Evolutionary conservation across 441 rosid species (phyloP), one percentile per base, ranked within the genome.

Genomic region (Flueggea neowawraea): DNA sequence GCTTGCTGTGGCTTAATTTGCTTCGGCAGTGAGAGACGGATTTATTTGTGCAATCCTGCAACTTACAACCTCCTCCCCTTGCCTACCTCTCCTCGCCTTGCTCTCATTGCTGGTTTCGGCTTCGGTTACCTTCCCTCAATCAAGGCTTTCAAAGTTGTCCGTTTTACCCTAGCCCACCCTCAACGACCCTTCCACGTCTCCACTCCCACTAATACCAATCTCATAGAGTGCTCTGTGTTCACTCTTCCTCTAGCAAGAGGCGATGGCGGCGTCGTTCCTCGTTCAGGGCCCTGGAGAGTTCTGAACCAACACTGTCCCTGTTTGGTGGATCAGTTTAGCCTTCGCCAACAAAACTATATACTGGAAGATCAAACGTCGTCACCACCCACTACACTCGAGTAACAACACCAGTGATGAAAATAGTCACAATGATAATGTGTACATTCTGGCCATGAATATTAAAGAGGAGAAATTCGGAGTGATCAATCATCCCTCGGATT

Each of bases 311-410:
- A n/a, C 0, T 68, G 61, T 41, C 71, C 71, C 0, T 68, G 54
- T 58, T 14, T 41, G 3, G 66, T 61, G 39, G 60, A 52, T n/a
- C 31, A 57, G 58, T 56, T 63, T 12, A 9, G 68, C 55, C 31
- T 57, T 52, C 43, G 54, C 16, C 10, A 32, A 50, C 22, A 67
- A 57, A 31, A 50, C 16, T 4, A 56, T 68, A 11, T 51, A 50
- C 43, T 68, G 68, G 68, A 69, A 63, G 60, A 69, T 69, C 52
- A 16, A 55, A 22, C 64, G 13, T 12, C 28, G 28, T 22, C 28
- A 22, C 2, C 28, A 2, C 28, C 3, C 31, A 6, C 17, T 6
- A 17, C n/a, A 10, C 39, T 16, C 41, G 28, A 22, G 28, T 22
- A 22, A 22, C 28, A 22, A 22, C 41, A 36, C 41, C 9, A 8